Evolutionary conservation across 1,284 basidiomycete genomes (phyloP), one percentile per base, ranked within the genome.

Genomic region (Taiwanofungus camphoratus): DNA sequence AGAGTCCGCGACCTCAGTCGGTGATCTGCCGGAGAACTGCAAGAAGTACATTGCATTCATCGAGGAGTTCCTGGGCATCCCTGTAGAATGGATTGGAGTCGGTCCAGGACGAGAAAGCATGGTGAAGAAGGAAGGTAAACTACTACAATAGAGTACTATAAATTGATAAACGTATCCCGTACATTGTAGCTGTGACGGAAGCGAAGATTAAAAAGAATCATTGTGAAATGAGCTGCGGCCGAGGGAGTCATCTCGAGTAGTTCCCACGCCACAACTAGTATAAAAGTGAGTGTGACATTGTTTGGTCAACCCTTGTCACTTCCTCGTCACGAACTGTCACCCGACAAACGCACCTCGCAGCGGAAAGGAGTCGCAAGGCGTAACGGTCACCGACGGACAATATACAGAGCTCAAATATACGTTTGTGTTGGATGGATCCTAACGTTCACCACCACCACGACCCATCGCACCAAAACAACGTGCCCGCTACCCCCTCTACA

Each of bases 21-120:
- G 83, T n/a, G 81, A 79, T 16, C 72, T 99, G 18, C 95, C 96
- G 0, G 78, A 79, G 42, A 87, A 88, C 50, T 94, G 92, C 71
- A 82, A 79, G 69, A 77, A 76, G 55, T 99, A 99, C 63, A 72
- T 99, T 50, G 76, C 79, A 52, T 97, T 87, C 61, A 90, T 98
- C 55, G 94, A 98, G 66, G 59, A 79, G 32, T 87, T 77, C 64
- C 67, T 92, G 16, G 75, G 74, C n/a, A 82, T 91, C 23, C 84
- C 82, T 43, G 74, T 98, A 49, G 84, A 88, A 63, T 96, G 87
- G 87, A 92, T 96, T 52, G 93, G 93, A 5, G 83, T 93, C 21
- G 92, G 92, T 0, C 88, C 92, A 4, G 87, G 74, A 20, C 66
- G 92, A 42, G 82, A 90, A 51, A 81, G 78, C 48, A 94, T 94